Base-by-base conservation (phyloP, 2,329 filamentous ascomycete genomes). In the Pseudogymnoascus sp. region DNA sequence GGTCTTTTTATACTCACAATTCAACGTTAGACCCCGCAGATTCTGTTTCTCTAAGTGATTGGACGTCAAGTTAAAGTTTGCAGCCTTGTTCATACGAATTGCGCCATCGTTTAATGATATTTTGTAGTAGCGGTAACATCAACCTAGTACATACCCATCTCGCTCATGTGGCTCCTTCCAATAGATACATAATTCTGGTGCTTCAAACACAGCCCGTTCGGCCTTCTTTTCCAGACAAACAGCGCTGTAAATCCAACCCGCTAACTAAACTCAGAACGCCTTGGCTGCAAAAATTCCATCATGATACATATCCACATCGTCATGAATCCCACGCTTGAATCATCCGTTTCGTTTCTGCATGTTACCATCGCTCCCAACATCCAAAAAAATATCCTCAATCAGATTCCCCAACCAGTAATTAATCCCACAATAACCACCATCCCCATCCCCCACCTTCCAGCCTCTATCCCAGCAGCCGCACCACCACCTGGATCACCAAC, bases 361-460 rank as follows among this genome's bases (percentile, higher is more conserved):
- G 1, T 17, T 31, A 53, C 23, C 38, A 62, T 29, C 9, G n/a
- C 35, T n/a, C 9, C 13, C 26, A 29, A 23, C n/a, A 53, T 19
- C 60, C 19, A 26, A 37, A 31, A 7, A 15, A 7, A 3, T 23
- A 1, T 7, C 19, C 10, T 46, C 15, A 33, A 42, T 61, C 67
- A 56, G 35, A 71, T 66, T 62, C 68, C 66, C n/a, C 68, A 66
- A 10, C 64, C 65, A 64, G 70, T 63, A 13, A 69, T 70, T 46
- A 70, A 64, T 5, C 70, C 70, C 29, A 68, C 46, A 13, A 68
- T 70, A 23, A 64, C 69, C 59, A 69, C 61, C 35, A 70, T 60
- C 13, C 68, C 70, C 29, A 64, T 65, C 1, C 62, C 64, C 65
- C 70, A 65, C 65, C 68, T 67, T 1, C 68, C 70, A 26, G 68